Evolutionary conservation across 78 protist genomes (phyloP).

Genomic region (Dictyostelium brefeldianum): DNA sequence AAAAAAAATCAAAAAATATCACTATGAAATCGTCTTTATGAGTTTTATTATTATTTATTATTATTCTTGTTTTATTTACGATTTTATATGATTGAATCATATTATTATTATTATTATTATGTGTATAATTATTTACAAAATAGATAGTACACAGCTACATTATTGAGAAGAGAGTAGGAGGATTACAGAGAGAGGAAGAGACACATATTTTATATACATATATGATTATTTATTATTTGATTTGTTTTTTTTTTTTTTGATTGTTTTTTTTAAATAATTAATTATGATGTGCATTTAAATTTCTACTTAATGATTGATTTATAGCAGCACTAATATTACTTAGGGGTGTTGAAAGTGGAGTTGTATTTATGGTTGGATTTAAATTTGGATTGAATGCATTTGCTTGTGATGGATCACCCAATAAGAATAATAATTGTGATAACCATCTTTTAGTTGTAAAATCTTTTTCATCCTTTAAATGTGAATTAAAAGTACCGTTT

Average conservation of each 20-base stretch:
- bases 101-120: neutral
- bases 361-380: constrained; percentile 67
- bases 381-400: constrained; percentile 67
- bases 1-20: no score
- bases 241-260: neutral
- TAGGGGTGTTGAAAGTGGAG: constrained; percentile 42
- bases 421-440: constrained; percentile 60
- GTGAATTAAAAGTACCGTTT: constrained; percentile 77
- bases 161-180: no score
- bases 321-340: constrained; percentile 73
- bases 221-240: neutral
- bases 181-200: no score
- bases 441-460: constrained; percentile 81
- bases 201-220: no score
- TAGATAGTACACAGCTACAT: no score
- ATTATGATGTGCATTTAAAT: constrained; percentile 23
- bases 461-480: constrained; percentile 78
- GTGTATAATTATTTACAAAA: no score
- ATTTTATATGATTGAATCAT: neutral
- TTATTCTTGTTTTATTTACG: neutral
- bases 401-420: constrained; percentile 49
- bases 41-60: neutral
- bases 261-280: neutral
- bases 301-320: constrained; percentile 69
- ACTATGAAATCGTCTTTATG: no score